phyloP scores from a whole-genome alignment of 495 filamentous ascomycete species.

The Sabuloglossum arenarium region DNA sequence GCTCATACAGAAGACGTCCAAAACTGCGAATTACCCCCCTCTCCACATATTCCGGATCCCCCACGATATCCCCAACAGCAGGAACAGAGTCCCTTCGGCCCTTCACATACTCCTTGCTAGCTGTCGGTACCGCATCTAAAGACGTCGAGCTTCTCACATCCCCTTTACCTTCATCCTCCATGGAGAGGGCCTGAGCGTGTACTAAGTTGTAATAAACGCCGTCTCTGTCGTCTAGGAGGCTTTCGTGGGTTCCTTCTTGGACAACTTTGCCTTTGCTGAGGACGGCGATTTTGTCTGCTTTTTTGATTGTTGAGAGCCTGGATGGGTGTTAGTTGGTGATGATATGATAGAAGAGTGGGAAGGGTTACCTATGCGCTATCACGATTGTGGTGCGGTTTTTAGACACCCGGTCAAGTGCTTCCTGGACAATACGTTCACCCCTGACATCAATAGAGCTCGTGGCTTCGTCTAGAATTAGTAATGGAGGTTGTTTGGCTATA shows the following conservation, averaged over 20 bases:
- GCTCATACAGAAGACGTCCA: constrained; percentile 24
- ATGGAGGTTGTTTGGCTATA: constrained; percentile 39
- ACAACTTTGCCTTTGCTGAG: constrained; percentile 4
- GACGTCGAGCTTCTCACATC: not conserved
- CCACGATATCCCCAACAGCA: not conserved
- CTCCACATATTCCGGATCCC: constrained; percentile 4
- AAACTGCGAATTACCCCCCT: constrained; percentile 25
- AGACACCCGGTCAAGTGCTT: constrained; percentile 29
- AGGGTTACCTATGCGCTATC: constrained; percentile 27
- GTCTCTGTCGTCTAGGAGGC: constrained; percentile 7
- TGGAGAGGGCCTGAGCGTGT: constrained; percentile 11
- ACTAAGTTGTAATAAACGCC: constrained; percentile 14
- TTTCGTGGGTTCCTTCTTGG: constrained; percentile 8
- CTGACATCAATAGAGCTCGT: constrained; percentile 64
- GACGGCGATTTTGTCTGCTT: constrained; percentile 21
- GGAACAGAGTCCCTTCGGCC: not conserved
- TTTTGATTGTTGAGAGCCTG: constrained; percentile 45
- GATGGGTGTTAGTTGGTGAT: not conserved
- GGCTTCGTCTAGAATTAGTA: constrained; percentile 75
- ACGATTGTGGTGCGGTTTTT: constrained; percentile 35
- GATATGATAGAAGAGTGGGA: not conserved
- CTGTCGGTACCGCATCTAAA: not conserved
- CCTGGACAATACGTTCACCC: constrained; percentile 39
- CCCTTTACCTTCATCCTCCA: not conserved
- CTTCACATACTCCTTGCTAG: not conserved